Percentiles rank a stretch among this genome's conserved stretches.
phyloP scores from a whole-genome alignment of 768 basidiomycete genomes.

The Dentipellis sp. region DNA sequence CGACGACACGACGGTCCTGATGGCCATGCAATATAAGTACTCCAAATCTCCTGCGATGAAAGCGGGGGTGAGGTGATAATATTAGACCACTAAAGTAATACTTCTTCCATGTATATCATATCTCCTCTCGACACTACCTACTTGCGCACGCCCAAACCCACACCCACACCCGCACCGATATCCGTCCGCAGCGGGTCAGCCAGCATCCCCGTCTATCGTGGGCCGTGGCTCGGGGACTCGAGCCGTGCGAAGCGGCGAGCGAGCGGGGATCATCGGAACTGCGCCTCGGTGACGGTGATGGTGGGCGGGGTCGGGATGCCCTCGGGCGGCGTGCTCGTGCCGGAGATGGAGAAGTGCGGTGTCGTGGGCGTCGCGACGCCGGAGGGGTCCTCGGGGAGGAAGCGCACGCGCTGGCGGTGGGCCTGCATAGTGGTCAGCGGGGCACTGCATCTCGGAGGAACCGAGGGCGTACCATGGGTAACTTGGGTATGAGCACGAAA shows the following conservation, averaged over 20 bases:
- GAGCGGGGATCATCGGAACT: slow-evolving; percentile 25
- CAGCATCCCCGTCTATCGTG: no score
- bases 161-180: no score
- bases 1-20: no score
- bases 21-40: no score
- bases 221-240: background rate
- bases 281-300: slow-evolving; percentile 36
- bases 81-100: slow-evolving; percentile 1
- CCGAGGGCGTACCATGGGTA: slow-evolving; percentile 66
- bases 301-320: slow-evolving; percentile 18
- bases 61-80: no score
- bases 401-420: slow-evolving; percentile 75
- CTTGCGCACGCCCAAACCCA: no score
- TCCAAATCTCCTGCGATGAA: no score
- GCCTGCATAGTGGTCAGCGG: slow-evolving; percentile 34
- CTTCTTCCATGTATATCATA: slow-evolving; percentile 9
- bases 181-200: no score
- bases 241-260: background rate
- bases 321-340: slow-evolving; percentile 28
- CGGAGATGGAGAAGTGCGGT: slow-evolving; percentile 47
- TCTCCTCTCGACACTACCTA: background rate
- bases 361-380: slow-evolving; percentile 60
- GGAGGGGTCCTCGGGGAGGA: slow-evolving; percentile 57
- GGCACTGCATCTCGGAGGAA: background rate
- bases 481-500: slow-evolving; percentile 84